Conservation (phyloP, 2,329 filamentous ascomycete genomes). For the Neoscytalidium dimidiatum region DNA sequence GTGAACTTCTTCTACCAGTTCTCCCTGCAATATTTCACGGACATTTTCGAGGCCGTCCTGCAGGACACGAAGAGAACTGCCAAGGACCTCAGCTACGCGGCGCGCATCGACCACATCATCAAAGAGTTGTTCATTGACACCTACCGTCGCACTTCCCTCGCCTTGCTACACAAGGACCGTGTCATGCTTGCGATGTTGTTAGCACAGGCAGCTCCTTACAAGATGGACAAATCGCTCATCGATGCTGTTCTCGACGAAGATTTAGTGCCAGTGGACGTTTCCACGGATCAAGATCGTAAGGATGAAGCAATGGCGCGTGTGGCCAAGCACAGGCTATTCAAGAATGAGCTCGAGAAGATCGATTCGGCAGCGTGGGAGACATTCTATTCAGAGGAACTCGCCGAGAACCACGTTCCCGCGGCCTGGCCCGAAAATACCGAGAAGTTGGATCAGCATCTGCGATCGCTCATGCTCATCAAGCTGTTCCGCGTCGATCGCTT, state of each 20-base stretch:
- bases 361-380: slow-evolving; percentile 69
- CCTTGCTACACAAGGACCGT: slow-evolving; percentile 88
- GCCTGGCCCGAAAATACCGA: slow-evolving; percentile 69
- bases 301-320: slow-evolving; percentile 70
- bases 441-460: slow-evolving; percentile 72
- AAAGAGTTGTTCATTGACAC: slow-evolving; percentile 87
- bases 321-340: slow-evolving; percentile 71
- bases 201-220: slow-evolving; percentile 91
- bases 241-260: slow-evolving; percentile 82
- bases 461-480: slow-evolving; percentile 88
- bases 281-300: slow-evolving; percentile 63
- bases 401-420: slow-evolving; percentile 78
- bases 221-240: slow-evolving; percentile 88
- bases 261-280: slow-evolving; percentile 76
- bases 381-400: slow-evolving; percentile 84
- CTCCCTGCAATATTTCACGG: slow-evolving; percentile 95
- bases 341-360: slow-evolving; percentile 67
- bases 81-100: slow-evolving; percentile 71
- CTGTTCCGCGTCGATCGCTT: slow-evolving; percentile 94
- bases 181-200: slow-evolving; percentile 94
- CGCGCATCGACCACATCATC: slow-evolving; percentile 85
- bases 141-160: slow-evolving; percentile 90
- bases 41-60: slow-evolving; percentile 94
- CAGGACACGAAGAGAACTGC: slow-evolving; percentile 74
- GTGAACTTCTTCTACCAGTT: slow-evolving; percentile 99